A percentile compares a stretch with the other conserved stretches of the same genome.
Conservation (phyloP, 2,329 filamentous ascomycete genomes). For the Alternaria brassicicola region DNA sequence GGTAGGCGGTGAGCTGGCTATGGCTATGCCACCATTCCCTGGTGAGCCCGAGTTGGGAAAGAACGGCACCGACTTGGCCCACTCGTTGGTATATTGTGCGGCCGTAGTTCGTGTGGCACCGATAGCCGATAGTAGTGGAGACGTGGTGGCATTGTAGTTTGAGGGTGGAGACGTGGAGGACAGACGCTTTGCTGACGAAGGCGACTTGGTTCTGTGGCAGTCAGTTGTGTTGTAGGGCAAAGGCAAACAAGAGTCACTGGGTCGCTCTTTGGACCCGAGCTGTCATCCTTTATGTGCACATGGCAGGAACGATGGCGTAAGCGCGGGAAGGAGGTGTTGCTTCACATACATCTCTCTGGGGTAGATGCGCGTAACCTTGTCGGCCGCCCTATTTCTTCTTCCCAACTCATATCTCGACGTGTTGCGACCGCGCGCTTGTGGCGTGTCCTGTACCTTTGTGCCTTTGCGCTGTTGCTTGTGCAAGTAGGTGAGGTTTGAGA, state of each 20-base stretch:
- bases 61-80: conserved; percentile 54
- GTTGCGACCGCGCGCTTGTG: conserved; percentile 46
- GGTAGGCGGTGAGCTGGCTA: conserved; percentile 54
- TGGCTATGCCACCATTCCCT: conserved; percentile 49
- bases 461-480: conserved; percentile 46
- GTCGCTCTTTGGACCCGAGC: background rate
- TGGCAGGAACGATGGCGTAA: background rate
- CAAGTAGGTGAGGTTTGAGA: conserved; percentile 44
- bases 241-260: conserved; percentile 5
- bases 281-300: background rate
- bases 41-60: conserved; percentile 51
- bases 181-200: conserved; percentile 42
- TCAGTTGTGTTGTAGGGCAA: conserved; percentile 14
- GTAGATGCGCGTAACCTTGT: conserved; percentile 49
- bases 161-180: conserved; percentile 44
- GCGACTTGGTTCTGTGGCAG: conserved; percentile 46
- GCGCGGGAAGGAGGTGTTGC: background rate
- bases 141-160: conserved; percentile 47
- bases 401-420: conserved; percentile 50
- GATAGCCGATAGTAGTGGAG: conserved; percentile 48
- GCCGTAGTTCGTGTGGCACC: conserved; percentile 46
- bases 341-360: conserved; percentile 48
- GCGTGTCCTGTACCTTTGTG: conserved; percentile 43
- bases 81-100: conserved; percentile 53
- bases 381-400: conserved; percentile 49